Evolutionary conservation across 345 rosid species (phyloP).

Genomic region (Euphorbia lathyris): DNA sequence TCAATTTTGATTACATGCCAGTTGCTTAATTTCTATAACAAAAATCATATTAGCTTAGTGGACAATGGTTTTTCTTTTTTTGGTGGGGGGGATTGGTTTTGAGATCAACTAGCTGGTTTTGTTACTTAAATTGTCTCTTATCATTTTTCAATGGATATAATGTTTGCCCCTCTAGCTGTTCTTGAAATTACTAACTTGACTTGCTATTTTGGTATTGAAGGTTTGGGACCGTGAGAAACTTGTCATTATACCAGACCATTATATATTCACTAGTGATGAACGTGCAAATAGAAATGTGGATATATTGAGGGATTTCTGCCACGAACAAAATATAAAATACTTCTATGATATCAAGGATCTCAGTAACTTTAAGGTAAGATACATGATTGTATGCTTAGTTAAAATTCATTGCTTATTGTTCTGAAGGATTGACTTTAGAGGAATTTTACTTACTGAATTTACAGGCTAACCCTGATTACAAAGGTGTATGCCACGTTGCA

Average conservation of each 20-base stretch:
- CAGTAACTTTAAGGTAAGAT: conserved; percentile 69
- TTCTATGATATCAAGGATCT: conserved; percentile 94
- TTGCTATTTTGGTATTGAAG: conserved; percentile 31
- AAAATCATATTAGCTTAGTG: neutral
- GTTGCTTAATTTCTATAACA: neutral
- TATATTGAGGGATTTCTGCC: conserved; percentile 86
- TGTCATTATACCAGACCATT: conserved; percentile 95
- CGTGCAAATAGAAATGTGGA: conserved; percentile 97
- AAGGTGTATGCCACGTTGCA: conserved; percentile 98
- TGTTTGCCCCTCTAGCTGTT: neutral
- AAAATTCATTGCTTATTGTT: neutral
- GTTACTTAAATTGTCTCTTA: neutral
- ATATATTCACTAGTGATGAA: conserved; percentile 85
- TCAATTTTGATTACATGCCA: neutral
- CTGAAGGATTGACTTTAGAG: neutral
- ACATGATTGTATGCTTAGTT: neutral
- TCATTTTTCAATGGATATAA: neutral
- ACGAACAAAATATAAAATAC: conserved; percentile 83
- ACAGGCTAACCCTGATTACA: conserved; percentile 94
- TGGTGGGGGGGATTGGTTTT: too few relatives aligned
- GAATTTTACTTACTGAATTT: conserved; percentile 18
- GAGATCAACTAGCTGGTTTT: neutral
- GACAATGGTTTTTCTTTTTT: neutral
- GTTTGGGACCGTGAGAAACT: conserved; percentile 98
- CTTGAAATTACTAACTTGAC: neutral